A percentile compares a stretch with the other conserved stretches of the same genome.
These are phyloP conservation scores for Paecilomyces niveus DNA, from an alignment of 2,329 filamentous ascomycete genomes.

Conservation along the genomic window DNA sequence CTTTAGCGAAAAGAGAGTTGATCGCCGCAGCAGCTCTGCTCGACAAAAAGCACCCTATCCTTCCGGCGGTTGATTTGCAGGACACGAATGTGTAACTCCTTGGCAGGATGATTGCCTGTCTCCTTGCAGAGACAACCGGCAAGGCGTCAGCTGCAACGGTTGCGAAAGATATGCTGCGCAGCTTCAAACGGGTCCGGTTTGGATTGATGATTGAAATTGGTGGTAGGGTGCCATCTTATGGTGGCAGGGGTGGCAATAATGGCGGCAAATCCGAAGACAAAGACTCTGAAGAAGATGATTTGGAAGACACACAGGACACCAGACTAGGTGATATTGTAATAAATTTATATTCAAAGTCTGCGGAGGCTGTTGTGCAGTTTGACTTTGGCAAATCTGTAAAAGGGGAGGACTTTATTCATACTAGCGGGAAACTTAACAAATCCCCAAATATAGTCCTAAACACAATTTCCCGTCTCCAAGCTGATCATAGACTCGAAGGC, in stretches of 20 bases:
- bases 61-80: not conserved
- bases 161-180: constrained; percentile 7
- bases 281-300: not conserved
- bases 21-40: not conserved
- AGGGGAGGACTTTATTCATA: not conserved
- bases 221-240: constrained; percentile 2
- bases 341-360: not conserved
- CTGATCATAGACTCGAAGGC: not conserved
- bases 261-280: too few species aligned
- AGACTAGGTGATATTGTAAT: constrained; percentile 5
- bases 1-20: not conserved
- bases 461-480: not conserved
- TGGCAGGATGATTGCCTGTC: constrained; percentile 1
- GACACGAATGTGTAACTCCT: not conserved
- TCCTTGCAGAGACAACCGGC: not conserved
- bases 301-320: not conserved
- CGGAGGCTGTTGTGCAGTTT: not conserved
- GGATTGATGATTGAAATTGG: constrained; percentile 8
- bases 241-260: too few species aligned
- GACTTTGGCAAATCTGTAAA: constrained; percentile 1
- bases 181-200: constrained; percentile 3
- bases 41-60: not conserved
- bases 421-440: not conserved
- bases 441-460: not conserved
- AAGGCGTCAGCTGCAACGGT: constrained; percentile 8